Evolutionary conservation across 257 asterid genomes (phyloP).

Genomic region (Linaria vulgaris): DNA sequence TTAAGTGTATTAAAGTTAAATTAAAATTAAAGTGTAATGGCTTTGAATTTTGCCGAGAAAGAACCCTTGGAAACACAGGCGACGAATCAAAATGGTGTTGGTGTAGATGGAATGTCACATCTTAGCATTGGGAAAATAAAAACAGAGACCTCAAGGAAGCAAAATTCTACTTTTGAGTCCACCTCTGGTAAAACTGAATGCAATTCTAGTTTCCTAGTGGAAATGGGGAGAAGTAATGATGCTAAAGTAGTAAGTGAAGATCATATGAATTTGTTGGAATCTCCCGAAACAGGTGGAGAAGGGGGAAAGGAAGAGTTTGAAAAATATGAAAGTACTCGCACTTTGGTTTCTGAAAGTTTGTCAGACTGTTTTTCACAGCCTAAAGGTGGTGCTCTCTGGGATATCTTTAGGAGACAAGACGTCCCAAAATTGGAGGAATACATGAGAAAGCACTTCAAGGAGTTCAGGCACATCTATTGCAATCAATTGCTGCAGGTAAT

Average conservation of each 20-base stretch:
- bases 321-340: conserved; percentile 22
- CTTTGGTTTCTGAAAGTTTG: conserved; percentile 25
- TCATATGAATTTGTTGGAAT: conserved; percentile 23
- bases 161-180: conserved; percentile 16
- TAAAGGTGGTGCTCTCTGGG: conserved; percentile 92
- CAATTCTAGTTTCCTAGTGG: conserved; percentile 17
- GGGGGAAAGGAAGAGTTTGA: conserved; percentile 20
- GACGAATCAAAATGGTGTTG: conserved; percentile 16
- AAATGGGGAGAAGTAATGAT: conserved; percentile 16
- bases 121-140: conserved; percentile 6
- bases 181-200: conserved; percentile 16
- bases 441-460: conserved; percentile 50
- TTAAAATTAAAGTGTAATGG: no score
- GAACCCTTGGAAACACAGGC: conserved; percentile 9
- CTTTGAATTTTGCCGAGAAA: no score
- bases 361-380: conserved; percentile 34
- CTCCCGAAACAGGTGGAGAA: conserved; percentile 24
- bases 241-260: conserved; percentile 16
- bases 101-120: conserved; percentile 3
- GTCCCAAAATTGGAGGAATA: conserved; percentile 67
- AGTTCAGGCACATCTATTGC: conserved; percentile 52
- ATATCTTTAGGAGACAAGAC: conserved; percentile 86
- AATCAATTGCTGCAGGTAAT: conserved; percentile 61
- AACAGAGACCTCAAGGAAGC: conserved; percentile 14
- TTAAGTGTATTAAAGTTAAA: no score